Evolutionary conservation across 1,284 basidiomycete species (phyloP).

Genomic region (Ceratorhiza oryzae-sativae): DNA sequence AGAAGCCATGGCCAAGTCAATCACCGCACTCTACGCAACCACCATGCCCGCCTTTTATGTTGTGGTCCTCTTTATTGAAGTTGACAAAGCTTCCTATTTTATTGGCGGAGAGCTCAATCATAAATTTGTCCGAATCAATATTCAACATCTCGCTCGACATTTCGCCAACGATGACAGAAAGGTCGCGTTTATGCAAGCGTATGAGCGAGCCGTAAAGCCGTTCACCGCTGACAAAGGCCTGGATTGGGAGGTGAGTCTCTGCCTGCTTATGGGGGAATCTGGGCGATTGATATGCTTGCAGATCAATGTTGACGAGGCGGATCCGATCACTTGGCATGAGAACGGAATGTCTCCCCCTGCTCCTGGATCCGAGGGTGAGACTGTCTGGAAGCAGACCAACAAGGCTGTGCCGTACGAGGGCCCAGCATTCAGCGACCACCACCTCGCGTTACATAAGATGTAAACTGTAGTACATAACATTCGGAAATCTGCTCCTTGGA

Average conservation of each 20-base stretch:
- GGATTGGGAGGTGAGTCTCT: conserved; percentile 22
- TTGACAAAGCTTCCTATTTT: conserved; percentile 10
- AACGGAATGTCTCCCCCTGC: conserved; percentile 23
- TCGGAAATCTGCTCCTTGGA: too few relatives aligned
- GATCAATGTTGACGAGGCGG: conserved; percentile 29
- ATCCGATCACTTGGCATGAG: conserved; percentile 26
- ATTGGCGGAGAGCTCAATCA: conserved; percentile 21
- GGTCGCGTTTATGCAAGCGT: conserved; percentile 1
- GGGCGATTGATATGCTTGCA: neutral
- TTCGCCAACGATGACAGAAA: neutral
- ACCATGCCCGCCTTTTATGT: conserved; percentile 18
- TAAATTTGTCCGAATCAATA: conserved; percentile 12
- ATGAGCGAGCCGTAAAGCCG: conserved; percentile 9
- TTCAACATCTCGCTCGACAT: conserved; percentile 20
- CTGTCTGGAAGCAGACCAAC: conserved; percentile 2
- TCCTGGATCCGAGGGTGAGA: neutral
- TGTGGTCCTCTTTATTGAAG: conserved; percentile 19
- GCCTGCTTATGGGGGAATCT: neutral
- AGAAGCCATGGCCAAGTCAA: neutral
- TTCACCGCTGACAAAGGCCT: conserved; percentile 25
- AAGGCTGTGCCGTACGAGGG: conserved; percentile 22
- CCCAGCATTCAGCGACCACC: conserved; percentile 1
- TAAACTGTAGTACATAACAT: neutral
- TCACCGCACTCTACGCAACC: neutral
- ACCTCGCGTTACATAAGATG: neutral